Base-by-base conservation (phyloP, 75 land plant genomes). In the Chamaecyparis obtusa region DNA sequence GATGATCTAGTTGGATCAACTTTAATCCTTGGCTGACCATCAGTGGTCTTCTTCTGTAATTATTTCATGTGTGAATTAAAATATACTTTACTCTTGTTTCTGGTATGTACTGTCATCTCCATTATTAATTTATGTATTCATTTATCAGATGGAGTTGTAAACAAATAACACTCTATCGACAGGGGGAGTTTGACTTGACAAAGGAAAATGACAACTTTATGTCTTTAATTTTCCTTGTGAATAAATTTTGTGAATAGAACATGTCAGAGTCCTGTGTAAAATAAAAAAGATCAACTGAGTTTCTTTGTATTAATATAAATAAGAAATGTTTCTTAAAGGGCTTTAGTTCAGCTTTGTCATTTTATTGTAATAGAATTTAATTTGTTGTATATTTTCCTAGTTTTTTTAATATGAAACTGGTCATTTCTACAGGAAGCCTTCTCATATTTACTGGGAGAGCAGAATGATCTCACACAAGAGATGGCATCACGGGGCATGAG, bases 401-500 rank as follows among this genome's bases (percentile, higher is more conserved):
- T 74, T 74, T n/a, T 32, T 74, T 13, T 5, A 74, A 33, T 33
- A 24, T 32, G 33, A 15, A 32, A 17, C 37, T 56, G 49, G 11
- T 83, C 85, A 81, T 77, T 36, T 80, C 74, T 95, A 86, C 94
- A 98, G 99, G 99, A 98, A 90, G 98, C 96, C 36, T 96, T 98
- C 86, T 97, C 98, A 57, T 94, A 97, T 84, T 91, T 97, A 75
- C 91, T 98, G 43, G 98, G 98, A 78, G 99, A 98, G 44, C 95
- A 95, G 85, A 95, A 97, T 95, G 99, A 97, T 41, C 96, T 97
- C 75, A 97, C 98, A 36, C 99, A 98, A 85, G 99, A 98, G 87
- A 87, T 98, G 88, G 99, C 99, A 85, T 98, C 99, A 33, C 96
- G 95, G 86, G 99, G 99, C 21, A 96, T 98, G 96, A 98, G 99